A percentile compares a stretch with the other conserved stretches of the same genome.
Conservation (phyloP, 2,329 filamentous ascomycete genomes). For the Phialophora tarda region DNA sequence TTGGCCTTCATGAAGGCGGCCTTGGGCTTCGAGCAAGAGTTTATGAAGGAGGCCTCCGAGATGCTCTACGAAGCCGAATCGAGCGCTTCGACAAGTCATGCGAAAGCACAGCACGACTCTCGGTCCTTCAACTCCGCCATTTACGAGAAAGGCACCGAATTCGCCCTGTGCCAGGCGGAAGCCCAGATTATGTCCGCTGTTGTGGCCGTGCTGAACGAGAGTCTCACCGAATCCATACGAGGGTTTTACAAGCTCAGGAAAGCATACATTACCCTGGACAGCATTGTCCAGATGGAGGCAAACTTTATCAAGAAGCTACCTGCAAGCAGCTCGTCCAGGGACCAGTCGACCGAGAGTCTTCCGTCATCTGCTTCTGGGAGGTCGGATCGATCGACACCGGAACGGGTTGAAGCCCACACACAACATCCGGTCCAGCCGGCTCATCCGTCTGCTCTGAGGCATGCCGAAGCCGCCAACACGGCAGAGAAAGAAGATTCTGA, state of each 20-base stretch:
- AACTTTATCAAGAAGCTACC: constrained; percentile 54
- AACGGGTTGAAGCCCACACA: constrained; percentile 42
- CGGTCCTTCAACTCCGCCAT: constrained; percentile 64
- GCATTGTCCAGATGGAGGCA: constrained; percentile 75
- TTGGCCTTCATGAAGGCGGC: constrained; percentile 84
- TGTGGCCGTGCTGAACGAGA: constrained; percentile 88
- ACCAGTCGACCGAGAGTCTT: constrained; percentile 35
- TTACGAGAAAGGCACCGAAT: constrained; percentile 86
- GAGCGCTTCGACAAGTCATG: constrained; percentile 75
- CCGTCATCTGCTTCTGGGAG: constrained; percentile 23
- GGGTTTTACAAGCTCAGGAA: constrained; percentile 93
- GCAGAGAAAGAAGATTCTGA: constrained; percentile 46
- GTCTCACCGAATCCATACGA: constrained; percentile 84
- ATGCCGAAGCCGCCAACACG: constrained; percentile 24
- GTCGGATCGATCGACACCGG: constrained; percentile 18
- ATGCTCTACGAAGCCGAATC: constrained; percentile 77
- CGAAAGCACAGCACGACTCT: constrained; percentile 71
- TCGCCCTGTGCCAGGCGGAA: constrained; percentile 80
- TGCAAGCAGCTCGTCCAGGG: constrained; percentile 26
- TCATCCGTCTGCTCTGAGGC: constrained; percentile 34
- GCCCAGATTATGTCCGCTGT: constrained; percentile 88
- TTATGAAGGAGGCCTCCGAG: constrained; percentile 82
- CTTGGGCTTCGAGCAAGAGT: constrained; percentile 86
- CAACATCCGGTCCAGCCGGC: constrained; percentile 33
- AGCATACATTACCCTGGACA: constrained; percentile 81